Conservation (phyloP, 2,329 filamentous ascomycete genomes). For the Scortechinia acanthostroma region DNA sequence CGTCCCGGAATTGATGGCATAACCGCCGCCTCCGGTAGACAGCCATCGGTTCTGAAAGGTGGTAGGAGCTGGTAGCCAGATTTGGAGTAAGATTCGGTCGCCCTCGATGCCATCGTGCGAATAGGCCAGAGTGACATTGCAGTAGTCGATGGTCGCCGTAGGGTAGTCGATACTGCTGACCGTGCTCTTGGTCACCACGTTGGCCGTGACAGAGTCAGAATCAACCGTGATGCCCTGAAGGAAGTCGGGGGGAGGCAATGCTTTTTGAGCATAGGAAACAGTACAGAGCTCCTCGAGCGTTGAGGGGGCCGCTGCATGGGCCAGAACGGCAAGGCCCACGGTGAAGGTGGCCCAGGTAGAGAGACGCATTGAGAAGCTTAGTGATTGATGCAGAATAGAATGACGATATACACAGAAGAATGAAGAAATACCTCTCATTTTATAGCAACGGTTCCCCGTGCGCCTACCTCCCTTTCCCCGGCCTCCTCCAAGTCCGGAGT, state of each 20-base stretch:
- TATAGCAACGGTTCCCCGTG: too few relatives aligned
- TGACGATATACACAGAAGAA: too few relatives aligned
- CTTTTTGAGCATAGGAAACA: constrained; percentile 3
- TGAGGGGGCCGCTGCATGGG: too few relatives aligned
- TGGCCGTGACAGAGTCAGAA: constrained; percentile 13
- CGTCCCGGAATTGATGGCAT: constrained; percentile 27
- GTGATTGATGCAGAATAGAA: too few relatives aligned
- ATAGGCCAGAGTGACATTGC: constrained; percentile 36
- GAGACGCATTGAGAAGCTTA: too few relatives aligned
- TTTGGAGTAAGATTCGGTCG: constrained; percentile 23
- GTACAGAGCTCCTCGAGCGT: too few relatives aligned
- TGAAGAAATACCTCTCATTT: too few relatives aligned
- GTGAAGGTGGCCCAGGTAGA: too few relatives aligned
- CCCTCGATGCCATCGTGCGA: constrained; percentile 26
- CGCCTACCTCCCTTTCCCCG: too few relatives aligned
- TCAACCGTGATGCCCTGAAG: constrained; percentile 16
- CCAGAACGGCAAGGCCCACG: too few relatives aligned
- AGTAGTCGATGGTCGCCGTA: constrained; percentile 25
- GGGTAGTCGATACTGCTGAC: constrained; percentile 15
- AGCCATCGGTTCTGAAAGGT: constrained; percentile 35
- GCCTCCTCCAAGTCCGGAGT: too few relatives aligned
- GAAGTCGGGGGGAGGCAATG: constrained; percentile 6
- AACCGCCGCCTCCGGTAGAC: constrained; percentile 35
- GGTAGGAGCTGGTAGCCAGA: constrained; percentile 30
- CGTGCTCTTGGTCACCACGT: constrained; percentile 19